phyloP scores from a whole-genome alignment of 192 early-diverging fungal genomes.

The Mortierella alpina region DNA sequence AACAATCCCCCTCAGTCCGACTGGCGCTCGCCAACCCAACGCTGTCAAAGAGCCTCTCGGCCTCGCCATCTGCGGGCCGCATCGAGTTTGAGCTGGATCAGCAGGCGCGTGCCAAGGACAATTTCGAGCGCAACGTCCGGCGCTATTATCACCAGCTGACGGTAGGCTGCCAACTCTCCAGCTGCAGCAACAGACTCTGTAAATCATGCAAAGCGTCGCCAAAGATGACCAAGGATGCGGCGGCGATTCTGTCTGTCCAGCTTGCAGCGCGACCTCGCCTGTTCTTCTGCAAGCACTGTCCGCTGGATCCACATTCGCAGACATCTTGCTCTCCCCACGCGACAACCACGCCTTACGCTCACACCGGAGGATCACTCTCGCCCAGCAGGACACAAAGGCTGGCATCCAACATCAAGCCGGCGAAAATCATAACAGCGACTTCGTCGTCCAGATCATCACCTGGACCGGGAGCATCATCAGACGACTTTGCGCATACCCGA shows the following conservation, averaged over 20 bases:
- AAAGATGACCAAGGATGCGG: slow-evolving; percentile 49
- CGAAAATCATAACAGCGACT: not conserved
- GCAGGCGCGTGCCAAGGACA: slow-evolving; percentile 25
- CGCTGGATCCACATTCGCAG: slow-evolving; percentile 14
- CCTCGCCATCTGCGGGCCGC: slow-evolving; percentile 32
- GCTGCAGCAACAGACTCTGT: slow-evolving; percentile 35
- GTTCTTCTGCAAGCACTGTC: slow-evolving; percentile 38
- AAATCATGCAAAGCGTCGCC: slow-evolving; percentile 29
- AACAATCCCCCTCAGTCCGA: slow-evolving; percentile 34
- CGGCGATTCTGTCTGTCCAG: slow-evolving; percentile 40
- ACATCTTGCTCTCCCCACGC: slow-evolving; percentile 22
- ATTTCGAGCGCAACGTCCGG: slow-evolving; percentile 39
- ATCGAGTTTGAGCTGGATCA: slow-evolving; percentile 12
- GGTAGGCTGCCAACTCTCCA: slow-evolving; percentile 22
- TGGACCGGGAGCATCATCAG: slow-evolving; percentile 9
- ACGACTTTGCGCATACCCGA: slow-evolving; percentile 23
- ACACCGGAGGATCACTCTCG: not conserved
- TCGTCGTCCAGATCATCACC: slow-evolving; percentile 11
- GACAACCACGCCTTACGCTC: too few relatives aligned
- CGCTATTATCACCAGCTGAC: slow-evolving; percentile 49
- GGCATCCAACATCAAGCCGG: not conserved
- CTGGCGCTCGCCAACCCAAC: slow-evolving; percentile 46
- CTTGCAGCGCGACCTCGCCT: slow-evolving; percentile 40
- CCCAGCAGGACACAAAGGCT: slow-evolving; percentile 1
- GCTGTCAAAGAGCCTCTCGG: slow-evolving; percentile 38